Evolutionary conservation across 495 filamentous ascomycete species (phyloP).

Genomic region (Aspergillus biplanus): DNA sequence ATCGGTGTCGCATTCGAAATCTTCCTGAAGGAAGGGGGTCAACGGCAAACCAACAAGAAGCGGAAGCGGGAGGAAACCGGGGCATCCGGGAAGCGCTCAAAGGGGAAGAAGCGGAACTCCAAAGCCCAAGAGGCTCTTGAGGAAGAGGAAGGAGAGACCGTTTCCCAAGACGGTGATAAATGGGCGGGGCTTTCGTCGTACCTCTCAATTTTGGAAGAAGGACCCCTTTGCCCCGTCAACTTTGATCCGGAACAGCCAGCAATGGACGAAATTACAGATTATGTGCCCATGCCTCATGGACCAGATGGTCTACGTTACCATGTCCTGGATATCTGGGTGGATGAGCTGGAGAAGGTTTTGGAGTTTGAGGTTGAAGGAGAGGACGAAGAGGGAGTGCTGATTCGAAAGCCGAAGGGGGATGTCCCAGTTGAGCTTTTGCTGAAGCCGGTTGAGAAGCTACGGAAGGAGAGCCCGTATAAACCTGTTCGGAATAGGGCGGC

Average conservation of each 20-base stretch:
- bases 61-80: conserved; percentile 52
- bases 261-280: conserved; percentile 35
- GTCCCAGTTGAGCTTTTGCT: conserved; percentile 58
- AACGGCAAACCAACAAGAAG: conserved; percentile 27
- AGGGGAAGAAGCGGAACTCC: conserved; percentile 25
- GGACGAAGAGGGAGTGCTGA: conserved; percentile 33
- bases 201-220: conserved; percentile 46
- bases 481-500: conserved; percentile 70
- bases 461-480: conserved; percentile 65
- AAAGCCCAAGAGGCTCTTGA: conserved; percentile 35
- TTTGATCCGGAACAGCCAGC: conserved; percentile 43
- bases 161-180: conserved; percentile 26
- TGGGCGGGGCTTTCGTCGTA: conserved; percentile 47
- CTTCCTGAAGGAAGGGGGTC: conserved; percentile 38
- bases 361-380: conserved; percentile 55
- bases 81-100: conserved; percentile 29
- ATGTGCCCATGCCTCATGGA: conserved; percentile 50
- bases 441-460: conserved; percentile 60
- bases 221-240: conserved; percentile 48
- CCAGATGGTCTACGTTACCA: conserved; percentile 87
- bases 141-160: conserved; percentile 30
- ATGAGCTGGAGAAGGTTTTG: conserved; percentile 75
- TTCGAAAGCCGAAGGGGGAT: conserved; percentile 40
- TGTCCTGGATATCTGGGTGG: conserved; percentile 87
- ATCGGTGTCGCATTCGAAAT: conserved; percentile 66